A percentile compares a stretch with the other conserved stretches of the same genome.
Evolutionary conservation across 805 yeast species (phyloP).

Genomic region (Wickerhamiella vanderwaltii): DNA sequence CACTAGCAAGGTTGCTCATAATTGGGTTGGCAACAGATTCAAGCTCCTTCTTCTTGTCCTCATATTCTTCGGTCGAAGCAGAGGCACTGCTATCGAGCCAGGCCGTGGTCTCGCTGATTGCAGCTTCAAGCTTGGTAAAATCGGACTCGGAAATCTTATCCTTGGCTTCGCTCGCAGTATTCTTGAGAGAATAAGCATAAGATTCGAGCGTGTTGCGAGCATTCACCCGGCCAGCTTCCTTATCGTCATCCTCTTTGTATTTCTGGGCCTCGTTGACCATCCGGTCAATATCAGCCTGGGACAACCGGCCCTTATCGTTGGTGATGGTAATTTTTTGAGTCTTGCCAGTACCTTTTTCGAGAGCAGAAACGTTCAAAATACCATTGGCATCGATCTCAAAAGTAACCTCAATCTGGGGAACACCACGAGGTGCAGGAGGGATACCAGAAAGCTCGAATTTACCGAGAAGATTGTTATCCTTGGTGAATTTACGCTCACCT

Average conservation of each 20-base stretch:
- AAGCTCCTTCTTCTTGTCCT: slow-evolving; percentile 89
- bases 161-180: slow-evolving; percentile 72
- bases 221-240: slow-evolving; percentile 82
- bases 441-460: slow-evolving; percentile 93
- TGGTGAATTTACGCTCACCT: slow-evolving; percentile 96
- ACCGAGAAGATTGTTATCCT: slow-evolving; percentile 93
- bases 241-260: slow-evolving; percentile 92
- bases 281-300: slow-evolving; percentile 94
- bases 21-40: slow-evolving; percentile 93
- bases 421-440: slow-evolving; percentile 99
- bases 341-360: slow-evolving; percentile 98
- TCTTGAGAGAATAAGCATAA: slow-evolving; percentile 86
- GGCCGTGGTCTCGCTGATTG: slow-evolving; percentile 24
- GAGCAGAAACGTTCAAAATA: slow-evolving; percentile 89
- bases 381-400: slow-evolving; percentile 96
- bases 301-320: slow-evolving; percentile 96
- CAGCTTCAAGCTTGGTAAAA: slow-evolving; percentile 23
- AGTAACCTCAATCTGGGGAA: slow-evolving; percentile 94
- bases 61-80: slow-evolving; percentile 63
- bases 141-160: slow-evolving; percentile 39
- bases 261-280: slow-evolving; percentile 98
- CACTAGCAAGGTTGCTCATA: slow-evolving; percentile 66
- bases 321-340: slow-evolving; percentile 94
- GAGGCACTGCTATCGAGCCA: slow-evolving; percentile 94
- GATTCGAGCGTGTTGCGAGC: slow-evolving; percentile 95